Conservation (phyloP, 2,329 filamentous ascomycete genomes). For the Dichotomopilus funicola region DNA sequence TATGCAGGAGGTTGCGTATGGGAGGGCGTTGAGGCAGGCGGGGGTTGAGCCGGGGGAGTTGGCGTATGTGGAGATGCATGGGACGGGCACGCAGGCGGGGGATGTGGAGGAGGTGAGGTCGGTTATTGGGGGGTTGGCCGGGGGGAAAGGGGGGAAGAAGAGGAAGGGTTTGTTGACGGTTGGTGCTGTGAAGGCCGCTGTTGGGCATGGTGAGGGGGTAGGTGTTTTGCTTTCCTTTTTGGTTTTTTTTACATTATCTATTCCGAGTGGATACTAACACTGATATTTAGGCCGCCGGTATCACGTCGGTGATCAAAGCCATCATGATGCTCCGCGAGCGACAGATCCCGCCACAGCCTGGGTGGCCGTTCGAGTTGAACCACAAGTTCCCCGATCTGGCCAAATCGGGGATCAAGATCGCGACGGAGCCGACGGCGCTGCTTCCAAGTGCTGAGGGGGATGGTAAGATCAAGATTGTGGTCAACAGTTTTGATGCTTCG, state of each 20-base stretch:
- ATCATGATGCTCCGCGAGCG: not conserved
- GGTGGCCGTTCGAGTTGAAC: not conserved
- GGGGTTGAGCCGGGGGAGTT: not conserved
- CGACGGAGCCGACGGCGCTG: not conserved
- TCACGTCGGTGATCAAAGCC: not conserved
- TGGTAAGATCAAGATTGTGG: not conserved
- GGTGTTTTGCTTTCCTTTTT: not conserved
- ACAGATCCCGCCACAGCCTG: not conserved
- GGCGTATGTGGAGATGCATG: constrained; percentile 1
- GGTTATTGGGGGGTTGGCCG: not conserved
- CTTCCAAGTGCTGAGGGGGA: not conserved
- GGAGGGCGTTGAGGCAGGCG: not conserved
- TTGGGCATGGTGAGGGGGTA: not conserved
- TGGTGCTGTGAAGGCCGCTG: not conserved
- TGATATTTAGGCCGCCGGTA: not conserved
- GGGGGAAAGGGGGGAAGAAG: not conserved
- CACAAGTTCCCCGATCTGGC: not conserved
- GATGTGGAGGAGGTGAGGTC: not conserved
- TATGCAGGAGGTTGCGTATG: not conserved
- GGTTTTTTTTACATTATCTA: too few species aligned
- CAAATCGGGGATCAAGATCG: not conserved
- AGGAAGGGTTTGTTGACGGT: not conserved
- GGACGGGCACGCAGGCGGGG: not conserved
- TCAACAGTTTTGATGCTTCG: not conserved
- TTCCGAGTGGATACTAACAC: too few species aligned